These are phyloP conservation scores for Sonneratia alba DNA, from an alignment of 345 rosid genomes.

Conservation along the genomic window DNA sequence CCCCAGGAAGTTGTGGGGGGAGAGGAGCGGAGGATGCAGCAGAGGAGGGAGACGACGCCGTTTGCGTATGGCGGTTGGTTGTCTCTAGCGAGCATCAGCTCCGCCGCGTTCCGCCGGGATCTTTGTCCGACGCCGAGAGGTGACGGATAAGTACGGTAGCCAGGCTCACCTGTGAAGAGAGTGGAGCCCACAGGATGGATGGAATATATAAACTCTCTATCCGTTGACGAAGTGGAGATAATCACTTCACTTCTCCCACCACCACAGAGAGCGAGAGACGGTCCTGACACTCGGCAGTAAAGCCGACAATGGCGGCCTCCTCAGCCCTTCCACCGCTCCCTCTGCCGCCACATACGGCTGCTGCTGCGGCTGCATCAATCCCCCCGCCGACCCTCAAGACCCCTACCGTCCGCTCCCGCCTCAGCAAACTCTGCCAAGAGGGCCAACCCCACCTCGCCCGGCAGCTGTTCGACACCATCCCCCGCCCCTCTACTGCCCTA, in stretches of 20 bases:
- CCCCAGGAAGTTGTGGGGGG: neutral
- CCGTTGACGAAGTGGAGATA: neutral
- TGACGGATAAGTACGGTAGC: neutral
- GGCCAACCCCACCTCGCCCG: constrained; percentile 71
- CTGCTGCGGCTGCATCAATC: constrained; percentile 13
- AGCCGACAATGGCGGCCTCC: constrained; percentile 23
- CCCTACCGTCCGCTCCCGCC: constrained; percentile 71
- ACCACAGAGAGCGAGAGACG: constrained; percentile 2
- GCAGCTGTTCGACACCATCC: constrained; percentile 74
- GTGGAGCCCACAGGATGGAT: neutral
- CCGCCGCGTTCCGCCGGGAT: neutral
- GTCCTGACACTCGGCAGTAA: neutral
- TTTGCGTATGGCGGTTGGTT: neutral
- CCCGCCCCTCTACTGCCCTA: constrained; percentile 60
- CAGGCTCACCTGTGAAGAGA: neutral
- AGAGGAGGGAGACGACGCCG: neutral
- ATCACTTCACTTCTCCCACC: constrained; percentile 1
- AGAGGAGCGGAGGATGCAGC: neutral
- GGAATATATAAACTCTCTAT: neutral
- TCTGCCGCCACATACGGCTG: constrained; percentile 7
- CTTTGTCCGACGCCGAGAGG: neutral
- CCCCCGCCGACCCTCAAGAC: constrained; percentile 37
- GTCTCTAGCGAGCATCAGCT: neutral
- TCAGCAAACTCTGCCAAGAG: constrained; percentile 65
- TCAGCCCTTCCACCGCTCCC: constrained; percentile 34